phyloP scores from a whole-genome alignment of 179 eudicot genomes.

The Amaranthus tricolor region DNA sequence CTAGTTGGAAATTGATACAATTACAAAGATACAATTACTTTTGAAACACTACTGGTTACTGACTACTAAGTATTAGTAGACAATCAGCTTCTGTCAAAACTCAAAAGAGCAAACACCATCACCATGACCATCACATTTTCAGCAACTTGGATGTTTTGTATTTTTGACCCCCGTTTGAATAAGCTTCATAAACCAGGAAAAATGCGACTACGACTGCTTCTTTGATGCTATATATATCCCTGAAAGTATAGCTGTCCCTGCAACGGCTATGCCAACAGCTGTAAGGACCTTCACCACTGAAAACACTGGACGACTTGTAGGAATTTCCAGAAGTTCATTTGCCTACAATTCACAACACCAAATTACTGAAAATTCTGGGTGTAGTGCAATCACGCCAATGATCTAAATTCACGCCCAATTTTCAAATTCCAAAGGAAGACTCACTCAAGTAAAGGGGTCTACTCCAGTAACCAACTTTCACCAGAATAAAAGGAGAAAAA shows the following conservation, averaged over 20 bases:
- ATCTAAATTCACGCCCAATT: neutral
- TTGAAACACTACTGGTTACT: too few relatives aligned
- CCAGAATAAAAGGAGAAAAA: too few relatives aligned
- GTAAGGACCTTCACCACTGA: conserved; percentile 50
- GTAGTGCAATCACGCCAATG: neutral
- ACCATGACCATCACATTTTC: neutral
- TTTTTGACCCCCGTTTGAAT: neutral
- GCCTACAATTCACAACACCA: conserved; percentile 41
- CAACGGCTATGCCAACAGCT: conserved; percentile 64
- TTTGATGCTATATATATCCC: conserved; percentile 58
- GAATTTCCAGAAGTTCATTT: conserved; percentile 46
- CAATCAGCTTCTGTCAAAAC: neutral
- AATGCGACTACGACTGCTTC: conserved; percentile 31
- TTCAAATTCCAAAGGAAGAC: neutral
- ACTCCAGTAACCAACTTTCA: too few relatives aligned
- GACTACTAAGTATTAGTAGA: too few relatives aligned
- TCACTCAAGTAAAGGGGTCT: too few relatives aligned
- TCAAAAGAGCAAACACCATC: neutral
- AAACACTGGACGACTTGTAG: conserved; percentile 34
- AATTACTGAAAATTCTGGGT: neutral
- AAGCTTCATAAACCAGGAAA: conserved; percentile 7
- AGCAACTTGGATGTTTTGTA: neutral
- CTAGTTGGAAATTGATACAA: too few relatives aligned
- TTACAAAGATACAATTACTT: too few relatives aligned
- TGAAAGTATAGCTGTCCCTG: conserved; percentile 73